Conservation (phyloP, 2,329 filamentous ascomycete species). For the Ophiostoma perfectum region DNA sequence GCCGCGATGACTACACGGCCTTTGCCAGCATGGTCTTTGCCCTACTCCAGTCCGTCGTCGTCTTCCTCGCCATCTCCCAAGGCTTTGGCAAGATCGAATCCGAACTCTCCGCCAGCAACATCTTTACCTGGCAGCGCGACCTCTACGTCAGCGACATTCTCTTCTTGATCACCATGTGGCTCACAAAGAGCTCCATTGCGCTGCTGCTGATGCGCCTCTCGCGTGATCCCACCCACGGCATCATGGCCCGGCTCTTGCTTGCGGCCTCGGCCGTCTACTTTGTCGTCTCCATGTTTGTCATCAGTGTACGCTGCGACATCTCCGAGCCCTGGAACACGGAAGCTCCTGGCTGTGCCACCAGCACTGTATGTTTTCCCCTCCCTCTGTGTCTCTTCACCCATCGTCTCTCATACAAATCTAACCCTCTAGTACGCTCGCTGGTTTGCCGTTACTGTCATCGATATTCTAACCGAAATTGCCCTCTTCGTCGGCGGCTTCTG, state of each 20-base stretch:
- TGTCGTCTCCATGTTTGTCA: constrained; percentile 37
- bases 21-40: constrained; percentile 33
- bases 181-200: constrained; percentile 41
- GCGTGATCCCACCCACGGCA: constrained; percentile 38
- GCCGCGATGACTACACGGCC: constrained; percentile 35
- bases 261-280: constrained; percentile 36
- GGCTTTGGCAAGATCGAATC: constrained; percentile 37
- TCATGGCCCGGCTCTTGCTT: constrained; percentile 35
- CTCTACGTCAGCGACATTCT: constrained; percentile 40
- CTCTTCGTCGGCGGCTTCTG: constrained; percentile 36
- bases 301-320: constrained; percentile 39
- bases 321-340: constrained; percentile 35
- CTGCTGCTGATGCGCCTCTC: constrained; percentile 42
- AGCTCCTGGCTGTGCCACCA: constrained; percentile 29
- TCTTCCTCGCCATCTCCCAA: constrained; percentile 35
- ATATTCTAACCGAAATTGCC: constrained; percentile 37
- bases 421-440: constrained; percentile 35
- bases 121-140: constrained; percentile 34
- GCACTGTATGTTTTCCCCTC: constrained; percentile 33
- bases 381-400: neutral
- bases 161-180: constrained; percentile 38
- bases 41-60: constrained; percentile 35
- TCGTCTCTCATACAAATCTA: neutral
- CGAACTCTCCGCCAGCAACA: constrained; percentile 27
- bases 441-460: constrained; percentile 36